A percentile compares a stretch with the other conserved stretches of the same genome.
These are phyloP conservation scores for Prunus armeniaca DNA, from an alignment of 306 rosid species.

Conservation along the genomic window DNA sequence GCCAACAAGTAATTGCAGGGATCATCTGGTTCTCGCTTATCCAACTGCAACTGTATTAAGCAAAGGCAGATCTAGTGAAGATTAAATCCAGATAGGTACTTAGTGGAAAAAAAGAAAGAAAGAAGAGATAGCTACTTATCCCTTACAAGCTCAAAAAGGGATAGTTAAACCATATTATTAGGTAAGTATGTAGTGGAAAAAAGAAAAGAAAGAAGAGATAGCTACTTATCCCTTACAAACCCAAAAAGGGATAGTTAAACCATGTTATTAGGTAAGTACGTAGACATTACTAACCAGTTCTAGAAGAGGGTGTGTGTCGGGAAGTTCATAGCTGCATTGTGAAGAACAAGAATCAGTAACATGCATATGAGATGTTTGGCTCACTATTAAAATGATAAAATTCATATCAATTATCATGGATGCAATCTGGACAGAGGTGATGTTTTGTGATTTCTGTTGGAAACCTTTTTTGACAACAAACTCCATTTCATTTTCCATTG, in stretches of 20 bases:
- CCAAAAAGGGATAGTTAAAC: not conserved
- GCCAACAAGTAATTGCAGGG: slow-evolving; percentile 93
- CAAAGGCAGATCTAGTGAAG: slow-evolving; percentile 12
- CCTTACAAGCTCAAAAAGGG: not conserved
- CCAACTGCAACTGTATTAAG: slow-evolving; percentile 56
- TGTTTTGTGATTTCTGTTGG: not conserved
- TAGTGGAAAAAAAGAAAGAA: not conserved
- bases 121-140: not conserved
- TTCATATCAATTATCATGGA: not conserved
- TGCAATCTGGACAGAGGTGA: not conserved
- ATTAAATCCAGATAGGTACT: slow-evolving; percentile 18
- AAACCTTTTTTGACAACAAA: not conserved
- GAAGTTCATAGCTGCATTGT: slow-evolving; percentile 89
- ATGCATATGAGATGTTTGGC: slow-evolving; percentile 7
- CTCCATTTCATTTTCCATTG: not conserved
- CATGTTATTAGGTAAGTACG: slow-evolving; percentile 8
- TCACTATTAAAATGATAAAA: not conserved
- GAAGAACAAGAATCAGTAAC: slow-evolving; percentile 35
- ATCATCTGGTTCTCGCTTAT: slow-evolving; percentile 85
- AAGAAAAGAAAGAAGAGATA: not conserved
- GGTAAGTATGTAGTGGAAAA: not conserved
- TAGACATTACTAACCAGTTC: slow-evolving; percentile 59
- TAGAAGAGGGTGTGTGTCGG: slow-evolving; percentile 92
- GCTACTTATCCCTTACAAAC: not conserved
- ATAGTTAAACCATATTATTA: not conserved